A percentile compares a stretch with the other conserved stretches of the same genome.
Evolutionary conservation across 169 alveolate genomes (phyloP).

Genomic region (Plasmodium blacklocki): DNA sequence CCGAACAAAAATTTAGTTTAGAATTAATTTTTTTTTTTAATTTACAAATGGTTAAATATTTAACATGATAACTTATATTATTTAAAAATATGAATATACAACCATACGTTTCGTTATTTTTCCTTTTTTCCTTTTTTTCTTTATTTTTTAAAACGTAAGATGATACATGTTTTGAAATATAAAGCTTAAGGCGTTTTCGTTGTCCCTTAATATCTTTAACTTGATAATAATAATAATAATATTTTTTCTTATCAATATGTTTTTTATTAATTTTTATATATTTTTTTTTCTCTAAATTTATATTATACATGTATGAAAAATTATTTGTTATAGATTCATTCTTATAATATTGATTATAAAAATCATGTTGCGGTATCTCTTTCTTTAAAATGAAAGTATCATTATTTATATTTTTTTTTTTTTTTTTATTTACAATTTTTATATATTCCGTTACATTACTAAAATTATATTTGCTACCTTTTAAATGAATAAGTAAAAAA

Average conservation of each 20-base stretch:
- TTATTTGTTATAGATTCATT: background rate
- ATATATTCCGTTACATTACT: slow-evolving; percentile 36
- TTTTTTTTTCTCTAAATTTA: slow-evolving; percentile 12
- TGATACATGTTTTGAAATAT: no score
- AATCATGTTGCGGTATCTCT: background rate
- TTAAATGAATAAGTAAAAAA: slow-evolving; percentile 36
- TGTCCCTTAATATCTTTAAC: background rate
- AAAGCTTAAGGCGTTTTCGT: background rate
- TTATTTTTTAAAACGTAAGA: background rate
- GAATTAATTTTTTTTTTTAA: slow-evolving; percentile 33
- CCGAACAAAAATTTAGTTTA: slow-evolving; percentile 3
- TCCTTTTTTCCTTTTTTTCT: background rate
- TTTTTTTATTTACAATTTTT: slow-evolving; percentile 7
- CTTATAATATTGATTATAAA: no score
- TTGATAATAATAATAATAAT: background rate
- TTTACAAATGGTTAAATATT: slow-evolving; percentile 21
- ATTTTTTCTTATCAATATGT: slow-evolving; percentile 7
- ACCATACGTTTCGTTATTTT: slow-evolving; percentile 8
- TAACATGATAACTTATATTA: slow-evolving; percentile 11
- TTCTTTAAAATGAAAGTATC: background rate
- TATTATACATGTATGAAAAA: background rate
- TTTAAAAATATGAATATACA: slow-evolving; percentile 41
- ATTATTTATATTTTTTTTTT: background rate
- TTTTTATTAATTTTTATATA: slow-evolving; percentile 19
- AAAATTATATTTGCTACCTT: slow-evolving; percentile 54